Conservation (phyloP, 1,139 yeast genomes). For the Hemisphaericaspora xylofermentans region DNA sequence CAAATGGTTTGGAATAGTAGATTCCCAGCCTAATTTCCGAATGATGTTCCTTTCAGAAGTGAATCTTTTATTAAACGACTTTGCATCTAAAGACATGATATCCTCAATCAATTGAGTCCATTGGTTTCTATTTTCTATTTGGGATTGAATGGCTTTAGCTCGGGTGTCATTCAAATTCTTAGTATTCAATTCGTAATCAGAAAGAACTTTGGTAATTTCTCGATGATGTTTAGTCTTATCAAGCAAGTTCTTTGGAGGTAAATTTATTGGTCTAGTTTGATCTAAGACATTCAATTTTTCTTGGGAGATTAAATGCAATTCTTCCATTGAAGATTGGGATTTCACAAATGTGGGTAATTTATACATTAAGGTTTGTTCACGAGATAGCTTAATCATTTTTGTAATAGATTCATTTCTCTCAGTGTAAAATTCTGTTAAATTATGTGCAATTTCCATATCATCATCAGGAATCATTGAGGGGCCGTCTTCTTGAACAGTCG, state of each 20-base stretch:
- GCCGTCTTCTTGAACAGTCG: constrained; percentile 1
- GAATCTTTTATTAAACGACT: constrained; percentile 28
- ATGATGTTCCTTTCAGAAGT: constrained; percentile 29
- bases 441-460: constrained; percentile 36
- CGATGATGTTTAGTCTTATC: constrained; percentile 42
- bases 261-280: constrained; percentile 46
- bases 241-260: constrained; percentile 40
- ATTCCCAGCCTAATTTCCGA: constrained; percentile 42
- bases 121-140: constrained; percentile 22
- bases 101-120: constrained; percentile 27
- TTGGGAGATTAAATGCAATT: constrained; percentile 39
- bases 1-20: constrained; percentile 29
- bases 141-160: constrained; percentile 20
- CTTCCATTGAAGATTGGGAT: constrained; percentile 45
- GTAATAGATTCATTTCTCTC: constrained; percentile 38
- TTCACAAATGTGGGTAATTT: constrained; percentile 41
- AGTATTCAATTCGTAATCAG: constrained; percentile 30
- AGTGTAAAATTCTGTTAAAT: constrained; percentile 38
- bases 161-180: constrained; percentile 23
- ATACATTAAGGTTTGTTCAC: constrained; percentile 37
- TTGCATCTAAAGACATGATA: constrained; percentile 17
- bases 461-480: constrained; percentile 13
- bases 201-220: constrained; percentile 37
- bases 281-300: constrained; percentile 41
- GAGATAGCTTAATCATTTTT: constrained; percentile 28